Evolutionary conservation across 2,329 filamentous ascomycete genomes (phyloP).

Genomic region (Trichoderma atroviride): DNA sequence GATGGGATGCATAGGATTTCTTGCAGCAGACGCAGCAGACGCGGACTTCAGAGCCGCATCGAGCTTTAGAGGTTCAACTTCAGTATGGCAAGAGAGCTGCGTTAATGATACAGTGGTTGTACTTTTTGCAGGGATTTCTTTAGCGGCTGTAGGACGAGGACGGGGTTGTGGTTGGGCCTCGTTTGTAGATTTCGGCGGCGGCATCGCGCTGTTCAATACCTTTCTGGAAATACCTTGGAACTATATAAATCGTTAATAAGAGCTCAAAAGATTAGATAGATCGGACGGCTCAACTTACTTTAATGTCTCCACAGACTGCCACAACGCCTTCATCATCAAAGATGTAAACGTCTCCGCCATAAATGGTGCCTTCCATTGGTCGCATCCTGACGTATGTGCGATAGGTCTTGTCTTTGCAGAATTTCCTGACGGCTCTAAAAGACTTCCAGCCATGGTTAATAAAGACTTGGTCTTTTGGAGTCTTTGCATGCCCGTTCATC

Average conservation of each 20-base stretch:
- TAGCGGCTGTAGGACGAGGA: background rate
- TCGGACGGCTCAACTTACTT: background rate
- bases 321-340: conserved; percentile 56
- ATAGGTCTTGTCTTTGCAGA: conserved; percentile 39
- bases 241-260: background rate
- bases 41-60: conserved; percentile 19
- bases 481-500: conserved; percentile 48
- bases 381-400: conserved; percentile 62
- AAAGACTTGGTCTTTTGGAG: conserved; percentile 53
- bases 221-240: conserved; percentile 20
- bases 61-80: conserved; percentile 10
- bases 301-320: conserved; percentile 56
- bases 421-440: conserved; percentile 8
- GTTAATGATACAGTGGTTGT: background rate
- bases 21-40: conserved; percentile 1
- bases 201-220: conserved; percentile 8
- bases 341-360: conserved; percentile 56
- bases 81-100: background rate
- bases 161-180: background rate
- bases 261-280: background rate
- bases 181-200: background rate
- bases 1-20: conserved; percentile 7
- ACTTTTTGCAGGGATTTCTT: background rate
- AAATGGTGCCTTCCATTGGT: conserved; percentile 49
- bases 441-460: conserved; percentile 58